phyloP scores from a whole-genome alignment of 1,139 yeast genomes.

The Hyphopichia burtonii region DNA sequence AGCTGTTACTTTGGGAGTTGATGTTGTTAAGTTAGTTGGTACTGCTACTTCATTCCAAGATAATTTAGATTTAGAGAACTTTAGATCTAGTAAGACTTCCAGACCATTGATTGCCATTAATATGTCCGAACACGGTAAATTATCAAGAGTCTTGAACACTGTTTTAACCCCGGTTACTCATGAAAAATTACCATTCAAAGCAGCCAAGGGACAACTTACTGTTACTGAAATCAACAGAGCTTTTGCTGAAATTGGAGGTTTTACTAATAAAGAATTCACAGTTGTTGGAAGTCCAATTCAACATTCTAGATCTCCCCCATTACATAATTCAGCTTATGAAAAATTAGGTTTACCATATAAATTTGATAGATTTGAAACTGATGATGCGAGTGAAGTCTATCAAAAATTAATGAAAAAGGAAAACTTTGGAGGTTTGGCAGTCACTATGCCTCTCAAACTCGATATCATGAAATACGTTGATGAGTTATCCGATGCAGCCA shows the following conservation, averaged over 20 bases:
- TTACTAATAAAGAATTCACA: slow-evolving; percentile 56
- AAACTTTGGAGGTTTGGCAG: slow-evolving; percentile 83
- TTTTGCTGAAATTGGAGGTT: slow-evolving; percentile 62
- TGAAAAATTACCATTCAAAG: slow-evolving; percentile 55
- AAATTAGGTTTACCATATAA: slow-evolving; percentile 75
- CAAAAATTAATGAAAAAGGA: slow-evolving; percentile 46
- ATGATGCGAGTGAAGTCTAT: slow-evolving; percentile 52
- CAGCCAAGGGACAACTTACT: slow-evolving; percentile 79
- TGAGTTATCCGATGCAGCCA: slow-evolving; percentile 70
- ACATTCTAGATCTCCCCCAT: slow-evolving; percentile 84
- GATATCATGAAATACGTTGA: slow-evolving; percentile 69
- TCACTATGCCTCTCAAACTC: slow-evolving; percentile 86
- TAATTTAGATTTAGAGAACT: slow-evolving; percentile 67
- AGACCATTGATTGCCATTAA: slow-evolving; percentile 83
- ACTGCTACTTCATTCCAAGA: slow-evolving; percentile 63
- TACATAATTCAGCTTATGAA: slow-evolving; percentile 77
- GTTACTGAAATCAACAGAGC: slow-evolving; percentile 60
- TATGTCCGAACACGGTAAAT: slow-evolving; percentile 72
- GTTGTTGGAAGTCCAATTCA: slow-evolving; percentile 81
- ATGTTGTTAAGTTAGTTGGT: slow-evolving; percentile 83
- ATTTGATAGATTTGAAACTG: slow-evolving; percentile 69
- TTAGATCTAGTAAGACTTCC: slow-evolving; percentile 50
- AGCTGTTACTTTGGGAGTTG: slow-evolving; percentile 66
- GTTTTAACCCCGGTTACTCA: slow-evolving; percentile 85
- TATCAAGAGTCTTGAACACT: slow-evolving; percentile 75